Conservation (phyloP, 306 rosid genomes). For the Prunus padus region DNA sequence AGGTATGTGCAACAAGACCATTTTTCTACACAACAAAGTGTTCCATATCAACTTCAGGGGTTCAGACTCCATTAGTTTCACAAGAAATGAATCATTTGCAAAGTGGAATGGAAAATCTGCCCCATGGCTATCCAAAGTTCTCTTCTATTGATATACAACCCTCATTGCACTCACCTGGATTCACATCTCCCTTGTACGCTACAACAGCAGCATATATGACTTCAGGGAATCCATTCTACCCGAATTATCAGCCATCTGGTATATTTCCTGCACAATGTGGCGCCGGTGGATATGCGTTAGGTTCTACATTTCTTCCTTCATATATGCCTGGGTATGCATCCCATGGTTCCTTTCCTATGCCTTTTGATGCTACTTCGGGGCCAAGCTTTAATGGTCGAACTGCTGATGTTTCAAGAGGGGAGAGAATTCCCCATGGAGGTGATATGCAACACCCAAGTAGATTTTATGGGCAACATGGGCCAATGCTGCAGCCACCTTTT, state of each 20-base stretch:
- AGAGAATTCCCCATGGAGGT: conserved; percentile 33
- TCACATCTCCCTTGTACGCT: conserved; percentile 49
- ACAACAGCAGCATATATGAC: conserved; percentile 47
- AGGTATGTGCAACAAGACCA: conserved; percentile 30
- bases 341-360: conserved; percentile 44
- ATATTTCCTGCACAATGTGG: conserved; percentile 41
- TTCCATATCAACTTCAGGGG: conserved; percentile 38
- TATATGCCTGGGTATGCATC: conserved; percentile 50
- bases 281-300: conserved; percentile 47
- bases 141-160: conserved; percentile 46
- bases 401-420: conserved; percentile 38
- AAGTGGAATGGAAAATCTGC: conserved; percentile 38
- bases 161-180: conserved; percentile 40
- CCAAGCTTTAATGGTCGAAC: conserved; percentile 40
- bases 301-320: conserved; percentile 38
- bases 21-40: conserved; percentile 30
- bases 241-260: conserved; percentile 42
- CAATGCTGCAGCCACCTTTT: conserved; percentile 46
- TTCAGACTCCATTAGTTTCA: conserved; percentile 32
- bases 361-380: conserved; percentile 42
- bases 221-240: conserved; percentile 46
- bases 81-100: conserved; percentile 43
- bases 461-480: conserved; percentile 50
- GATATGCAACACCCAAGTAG: conserved; percentile 45
- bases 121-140: conserved; percentile 39